Evolutionary conservation across 495 filamentous ascomycete genomes (phyloP).

Genomic region (Ascobolus immersus): DNA sequence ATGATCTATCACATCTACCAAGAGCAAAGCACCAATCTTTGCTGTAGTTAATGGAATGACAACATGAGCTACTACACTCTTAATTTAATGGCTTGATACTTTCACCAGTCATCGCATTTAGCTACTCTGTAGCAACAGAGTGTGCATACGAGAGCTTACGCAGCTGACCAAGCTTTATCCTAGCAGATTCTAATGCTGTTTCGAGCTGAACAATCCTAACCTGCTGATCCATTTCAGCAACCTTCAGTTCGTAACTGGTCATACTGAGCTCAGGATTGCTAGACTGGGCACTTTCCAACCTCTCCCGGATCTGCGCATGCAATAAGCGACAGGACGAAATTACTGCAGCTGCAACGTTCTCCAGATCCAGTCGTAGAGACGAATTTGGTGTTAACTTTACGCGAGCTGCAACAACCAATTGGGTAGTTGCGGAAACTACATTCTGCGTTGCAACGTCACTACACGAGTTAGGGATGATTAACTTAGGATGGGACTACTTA

Average conservation of each 20-base stretch:
- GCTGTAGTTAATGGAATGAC: too few relatives aligned
- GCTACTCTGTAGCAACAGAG: too few relatives aligned
- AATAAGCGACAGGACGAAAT: too few relatives aligned
- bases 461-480: conserved; percentile 3
- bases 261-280: too few relatives aligned
- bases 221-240: conserved; percentile 98
- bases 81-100: too few relatives aligned
- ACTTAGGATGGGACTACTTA: conserved; percentile 1
- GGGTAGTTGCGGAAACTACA: conserved; percentile 81
- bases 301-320: conserved; percentile 53
- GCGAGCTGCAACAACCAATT: conserved; percentile 80
- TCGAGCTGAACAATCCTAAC: conserved; percentile 94
- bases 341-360: conserved; percentile 83
- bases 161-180: conserved; percentile 83
- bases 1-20: too few relatives aligned
- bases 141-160: conserved; percentile 95
- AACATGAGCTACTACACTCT: too few relatives aligned
- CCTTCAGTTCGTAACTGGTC: conserved; percentile 88
- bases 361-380: conserved; percentile 87
- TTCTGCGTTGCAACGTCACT: conserved; percentile 85
- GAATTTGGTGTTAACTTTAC: conserved; percentile 94
- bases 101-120: too few relatives aligned
- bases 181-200: conserved; percentile 55
- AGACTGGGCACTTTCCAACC: conserved; percentile 67
- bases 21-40: too few relatives aligned